Evolutionary conservation across 2,329 filamentous ascomycete genomes (phyloP).

Genomic region (Colletotrichum sp.): DNA sequence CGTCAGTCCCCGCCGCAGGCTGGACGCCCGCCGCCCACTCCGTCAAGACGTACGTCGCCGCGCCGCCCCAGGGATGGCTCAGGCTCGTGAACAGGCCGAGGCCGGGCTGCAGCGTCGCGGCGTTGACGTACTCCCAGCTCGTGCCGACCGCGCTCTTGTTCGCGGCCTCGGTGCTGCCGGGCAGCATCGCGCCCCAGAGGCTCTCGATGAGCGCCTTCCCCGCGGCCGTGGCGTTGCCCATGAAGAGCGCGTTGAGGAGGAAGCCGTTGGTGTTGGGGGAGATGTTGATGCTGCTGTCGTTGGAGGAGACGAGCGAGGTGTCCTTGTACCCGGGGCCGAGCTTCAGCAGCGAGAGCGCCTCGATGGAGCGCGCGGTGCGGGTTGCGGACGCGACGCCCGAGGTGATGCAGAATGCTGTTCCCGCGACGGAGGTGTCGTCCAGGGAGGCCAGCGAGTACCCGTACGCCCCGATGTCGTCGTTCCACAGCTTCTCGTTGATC

Average conservation of each 20-base stretch:
- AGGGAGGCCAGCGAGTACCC: not conserved
- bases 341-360: slow-evolving; percentile 3
- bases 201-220: slow-evolving; percentile 35
- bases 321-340: slow-evolving; percentile 25
- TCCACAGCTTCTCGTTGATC: slow-evolving; percentile 25
- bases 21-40: slow-evolving; percentile 34
- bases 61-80: slow-evolving; percentile 47
- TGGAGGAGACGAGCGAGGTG: slow-evolving; percentile 4
- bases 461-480: slow-evolving; percentile 21
- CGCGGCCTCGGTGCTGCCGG: not conserved
- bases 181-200: slow-evolving; percentile 47
- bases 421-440: slow-evolving; percentile 16
- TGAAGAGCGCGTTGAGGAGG: slow-evolving; percentile 40
- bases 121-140: slow-evolving; percentile 49
- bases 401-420: slow-evolving; percentile 23
- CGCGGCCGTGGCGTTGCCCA: slow-evolving; percentile 26
- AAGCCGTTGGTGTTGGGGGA: slow-evolving; percentile 52
- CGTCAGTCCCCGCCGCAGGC: slow-evolving; percentile 2
- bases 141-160: slow-evolving; percentile 38
- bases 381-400: slow-evolving; percentile 16
- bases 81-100: slow-evolving; percentile 45
- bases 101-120: slow-evolving; percentile 38
- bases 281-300: slow-evolving; percentile 38
- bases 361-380: slow-evolving; percentile 11
- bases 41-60: slow-evolving; percentile 47